These are phyloP conservation scores for Paracorniculantispora psalliotae DNA, from an alignment of 2,329 filamentous ascomycete species.

Conservation along the genomic window DNA sequence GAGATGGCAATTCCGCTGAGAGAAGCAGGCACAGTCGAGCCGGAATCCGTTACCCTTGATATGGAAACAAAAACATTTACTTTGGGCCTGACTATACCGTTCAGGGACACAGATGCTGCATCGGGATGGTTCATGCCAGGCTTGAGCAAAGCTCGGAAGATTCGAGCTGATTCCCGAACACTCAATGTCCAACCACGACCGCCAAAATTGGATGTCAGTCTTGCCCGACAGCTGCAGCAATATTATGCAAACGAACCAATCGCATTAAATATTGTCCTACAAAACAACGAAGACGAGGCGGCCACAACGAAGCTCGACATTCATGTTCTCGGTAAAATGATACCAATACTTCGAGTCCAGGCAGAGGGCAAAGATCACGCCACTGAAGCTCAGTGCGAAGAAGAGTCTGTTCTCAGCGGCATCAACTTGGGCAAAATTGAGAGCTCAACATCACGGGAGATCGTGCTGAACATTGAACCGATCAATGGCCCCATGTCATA, in stretches of 20 bases:
- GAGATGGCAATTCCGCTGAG: constrained; percentile 69
- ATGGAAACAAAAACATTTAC: constrained; percentile 62
- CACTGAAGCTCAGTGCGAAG: constrained; percentile 29
- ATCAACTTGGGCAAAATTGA: constrained; percentile 44
- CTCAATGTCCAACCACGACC: constrained; percentile 81
- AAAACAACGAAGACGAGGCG: constrained; percentile 79
- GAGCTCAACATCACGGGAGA: constrained; percentile 37
- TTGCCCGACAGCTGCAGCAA: constrained; percentile 58
- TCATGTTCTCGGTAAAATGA: constrained; percentile 55
- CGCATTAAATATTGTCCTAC: constrained; percentile 60
- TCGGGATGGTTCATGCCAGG: constrained; percentile 48
- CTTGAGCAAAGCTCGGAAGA: constrained; percentile 39
- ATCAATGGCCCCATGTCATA: constrained; percentile 50
- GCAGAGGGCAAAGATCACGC: constrained; percentile 30
- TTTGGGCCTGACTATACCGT: constrained; percentile 59
- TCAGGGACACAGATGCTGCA: constrained; percentile 38
- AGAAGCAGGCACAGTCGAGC: constrained; percentile 73
- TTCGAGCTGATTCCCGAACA: constrained; percentile 45
- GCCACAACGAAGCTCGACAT: constrained; percentile 68
- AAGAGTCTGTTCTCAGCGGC: constrained; percentile 39
- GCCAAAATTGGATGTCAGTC: constrained; percentile 77
- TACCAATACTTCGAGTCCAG: constrained; percentile 42
- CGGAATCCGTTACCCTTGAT: constrained; percentile 57
- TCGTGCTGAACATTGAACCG: constrained; percentile 47
- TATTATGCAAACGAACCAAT: constrained; percentile 85